phyloP scores from a whole-genome alignment of 2,329 filamentous ascomycete species.

The Fusarium dlaminii region DNA sequence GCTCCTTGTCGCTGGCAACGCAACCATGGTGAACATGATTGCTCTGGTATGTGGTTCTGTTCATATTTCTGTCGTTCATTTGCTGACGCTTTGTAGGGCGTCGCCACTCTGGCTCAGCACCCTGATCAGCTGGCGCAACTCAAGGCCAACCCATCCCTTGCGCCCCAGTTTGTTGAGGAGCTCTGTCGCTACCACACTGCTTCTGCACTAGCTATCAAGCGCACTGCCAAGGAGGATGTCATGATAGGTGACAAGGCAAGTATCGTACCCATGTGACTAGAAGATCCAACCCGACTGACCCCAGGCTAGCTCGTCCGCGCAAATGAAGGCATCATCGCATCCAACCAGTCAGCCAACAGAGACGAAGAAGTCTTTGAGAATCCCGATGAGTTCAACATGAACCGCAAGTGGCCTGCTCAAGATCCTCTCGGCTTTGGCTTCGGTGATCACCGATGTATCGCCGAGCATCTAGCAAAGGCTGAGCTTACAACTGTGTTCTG shows the following conservation, averaged over 20 bases:
- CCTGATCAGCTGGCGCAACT: conserved; percentile 54
- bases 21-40: conserved; percentile 63
- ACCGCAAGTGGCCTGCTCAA: conserved; percentile 44
- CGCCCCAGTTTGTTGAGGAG: conserved; percentile 56
- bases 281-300: neutral
- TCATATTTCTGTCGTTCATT: rapidly evolving
- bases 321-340: conserved; percentile 58
- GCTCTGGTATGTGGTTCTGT: conserved; percentile 46
- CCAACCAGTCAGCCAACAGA: conserved; percentile 58
- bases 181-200: conserved; percentile 59
- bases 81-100: conserved; percentile 44
- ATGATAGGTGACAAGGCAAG: conserved; percentile 53
- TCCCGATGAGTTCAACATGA: conserved; percentile 56
- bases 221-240: conserved; percentile 59
- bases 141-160: conserved; percentile 50
- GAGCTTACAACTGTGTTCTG: conserved; percentile 18
- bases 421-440: conserved; percentile 57
- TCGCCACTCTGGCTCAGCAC: conserved; percentile 56
- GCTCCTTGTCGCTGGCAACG: conserved; percentile 61
- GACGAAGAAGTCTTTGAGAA: conserved; percentile 55
- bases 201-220: conserved; percentile 57
- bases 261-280: no score
- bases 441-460: conserved; percentile 57
- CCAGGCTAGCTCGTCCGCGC: conserved; percentile 49
- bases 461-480: conserved; percentile 53